phyloP scores from a whole-genome alignment of 148 eudicot genomes.

The Rhododendron mucronatum region DNA sequence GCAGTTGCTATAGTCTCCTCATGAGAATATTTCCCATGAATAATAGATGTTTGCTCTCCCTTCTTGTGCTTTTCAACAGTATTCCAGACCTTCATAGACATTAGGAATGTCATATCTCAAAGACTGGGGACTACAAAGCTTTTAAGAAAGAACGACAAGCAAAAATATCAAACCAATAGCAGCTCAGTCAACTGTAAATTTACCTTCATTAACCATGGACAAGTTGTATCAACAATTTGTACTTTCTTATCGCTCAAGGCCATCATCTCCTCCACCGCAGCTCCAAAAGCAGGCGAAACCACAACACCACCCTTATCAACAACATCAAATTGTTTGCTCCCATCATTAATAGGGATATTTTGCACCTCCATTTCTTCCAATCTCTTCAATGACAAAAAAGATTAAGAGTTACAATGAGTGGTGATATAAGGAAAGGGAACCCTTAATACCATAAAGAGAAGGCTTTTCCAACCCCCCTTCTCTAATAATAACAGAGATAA shows the following conservation, averaged over 20 bases:
- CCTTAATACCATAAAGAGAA: not conserved
- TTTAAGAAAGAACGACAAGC: not conserved
- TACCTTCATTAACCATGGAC: slow-evolving; percentile 99
- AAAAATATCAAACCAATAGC: slow-evolving; percentile 9
- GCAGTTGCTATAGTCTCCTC: slow-evolving; percentile 98
- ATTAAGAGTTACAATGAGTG: not conserved
- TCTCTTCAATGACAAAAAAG: slow-evolving; percentile 42
- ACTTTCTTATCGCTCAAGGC: slow-evolving; percentile 64
- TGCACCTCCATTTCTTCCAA: slow-evolving; percentile 80
- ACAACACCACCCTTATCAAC: slow-evolving; percentile 85
- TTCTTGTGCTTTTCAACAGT: slow-evolving; percentile 93
- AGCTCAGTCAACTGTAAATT: not conserved
- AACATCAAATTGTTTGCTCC: slow-evolving; percentile 73
- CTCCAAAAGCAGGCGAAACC: slow-evolving; percentile 95
- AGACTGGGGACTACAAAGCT: not conserved
- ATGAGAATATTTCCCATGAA: slow-evolving; percentile 89
- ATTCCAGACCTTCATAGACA: slow-evolving; percentile 71
- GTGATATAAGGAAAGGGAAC: not conserved
- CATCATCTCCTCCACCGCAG: slow-evolving; percentile 90
- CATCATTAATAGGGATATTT: slow-evolving; percentile 62
- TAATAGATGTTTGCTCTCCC: slow-evolving; percentile 86
- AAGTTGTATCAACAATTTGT: slow-evolving; percentile 97
- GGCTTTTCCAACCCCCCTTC: not conserved
- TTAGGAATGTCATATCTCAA: slow-evolving; percentile 4
- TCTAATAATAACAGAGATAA: not conserved